Evolutionary conservation across 208 protist genomes (phyloP).

Genomic region (Lotmaria passim): DNA sequence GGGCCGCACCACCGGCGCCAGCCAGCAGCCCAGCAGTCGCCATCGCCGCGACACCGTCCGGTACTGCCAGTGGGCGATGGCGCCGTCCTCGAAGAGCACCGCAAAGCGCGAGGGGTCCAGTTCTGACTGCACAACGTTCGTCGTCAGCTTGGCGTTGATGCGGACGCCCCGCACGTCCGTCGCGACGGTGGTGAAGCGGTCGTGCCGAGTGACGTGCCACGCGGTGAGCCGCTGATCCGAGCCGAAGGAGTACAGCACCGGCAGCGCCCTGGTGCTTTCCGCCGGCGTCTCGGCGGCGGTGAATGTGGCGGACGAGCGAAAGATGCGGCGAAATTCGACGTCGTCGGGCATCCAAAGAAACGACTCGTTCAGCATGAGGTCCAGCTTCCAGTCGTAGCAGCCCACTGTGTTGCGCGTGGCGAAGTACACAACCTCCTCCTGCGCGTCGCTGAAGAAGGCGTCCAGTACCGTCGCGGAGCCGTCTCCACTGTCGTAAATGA

Average conservation of each 20-base stretch:
- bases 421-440: slow-evolving; percentile 80
- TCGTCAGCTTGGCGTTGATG: slow-evolving; percentile 60
- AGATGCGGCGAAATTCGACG: slow-evolving; percentile 81
- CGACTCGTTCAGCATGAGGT: slow-evolving; percentile 76
- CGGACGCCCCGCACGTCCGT: slow-evolving; percentile 73
- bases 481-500: slow-evolving; percentile 74
- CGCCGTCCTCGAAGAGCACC: slow-evolving; percentile 80
- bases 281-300: neutral
- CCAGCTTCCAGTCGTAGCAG: slow-evolving; percentile 81
- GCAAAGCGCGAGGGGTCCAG: slow-evolving; percentile 56
- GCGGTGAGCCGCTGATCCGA: slow-evolving; percentile 78
- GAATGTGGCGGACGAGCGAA: slow-evolving; percentile 50
- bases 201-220: slow-evolving; percentile 61
- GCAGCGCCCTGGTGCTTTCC: slow-evolving; percentile 23
- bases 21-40: slow-evolving; percentile 52
- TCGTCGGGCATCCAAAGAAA: slow-evolving; percentile 66
- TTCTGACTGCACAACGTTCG: slow-evolving; percentile 72
- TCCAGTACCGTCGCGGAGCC: slow-evolving; percentile 73
- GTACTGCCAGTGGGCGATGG: slow-evolving; percentile 76
- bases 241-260: slow-evolving; percentile 80
- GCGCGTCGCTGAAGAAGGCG: slow-evolving; percentile 79
- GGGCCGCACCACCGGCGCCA: slow-evolving; percentile 50
- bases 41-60: slow-evolving; percentile 50
- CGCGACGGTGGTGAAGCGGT: slow-evolving; percentile 58
- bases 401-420: slow-evolving; percentile 67